These are phyloP conservation scores for Tulasnella sp. DNA, from an alignment of 768 basidiomycete genomes.

Conservation along the genomic window DNA sequence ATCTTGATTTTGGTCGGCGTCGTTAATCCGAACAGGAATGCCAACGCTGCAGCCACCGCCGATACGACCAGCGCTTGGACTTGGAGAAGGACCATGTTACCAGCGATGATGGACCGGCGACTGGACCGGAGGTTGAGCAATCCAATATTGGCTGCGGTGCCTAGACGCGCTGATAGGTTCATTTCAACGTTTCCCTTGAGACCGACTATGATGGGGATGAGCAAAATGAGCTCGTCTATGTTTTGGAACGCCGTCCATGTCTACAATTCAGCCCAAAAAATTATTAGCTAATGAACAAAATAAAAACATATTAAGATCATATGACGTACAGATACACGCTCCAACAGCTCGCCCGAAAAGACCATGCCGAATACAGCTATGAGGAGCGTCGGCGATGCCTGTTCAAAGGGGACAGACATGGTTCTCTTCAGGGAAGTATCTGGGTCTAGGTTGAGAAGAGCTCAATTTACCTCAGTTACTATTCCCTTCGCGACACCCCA, in stretches of 20 bases:
- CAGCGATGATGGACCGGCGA: conserved; percentile 56
- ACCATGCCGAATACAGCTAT: conserved; percentile 74
- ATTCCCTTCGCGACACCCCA: conserved; percentile 13
- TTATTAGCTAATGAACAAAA: too few species aligned
- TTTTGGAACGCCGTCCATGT: conserved; percentile 81
- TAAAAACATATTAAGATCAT: conserved; percentile 18
- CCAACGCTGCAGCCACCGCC: conserved; percentile 68
- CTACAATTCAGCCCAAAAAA: conserved; percentile 29
- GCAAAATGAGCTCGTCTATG: conserved; percentile 92
- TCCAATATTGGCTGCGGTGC: conserved; percentile 89
- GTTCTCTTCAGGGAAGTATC: too few species aligned
- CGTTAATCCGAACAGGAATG: conserved; percentile 55
- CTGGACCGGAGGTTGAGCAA: conserved; percentile 63
- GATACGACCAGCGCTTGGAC: conserved; percentile 89
- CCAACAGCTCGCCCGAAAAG: conserved; percentile 83
- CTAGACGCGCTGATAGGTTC: conserved; percentile 93
- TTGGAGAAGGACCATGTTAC: conserved; percentile 79
- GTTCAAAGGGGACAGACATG: too few species aligned
- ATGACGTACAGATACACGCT: conserved; percentile 74
- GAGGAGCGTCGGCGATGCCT: conserved; percentile 83
- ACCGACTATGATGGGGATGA: conserved; percentile 87
- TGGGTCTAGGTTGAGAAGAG: not conserved
- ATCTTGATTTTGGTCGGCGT: conserved; percentile 22
- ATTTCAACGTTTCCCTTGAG: conserved; percentile 98
- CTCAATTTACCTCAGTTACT: conserved; percentile 12